Evolutionary conservation across 2,329 filamentous ascomycete genomes (phyloP).

Genomic region (Triangularia verruculosa): DNA sequence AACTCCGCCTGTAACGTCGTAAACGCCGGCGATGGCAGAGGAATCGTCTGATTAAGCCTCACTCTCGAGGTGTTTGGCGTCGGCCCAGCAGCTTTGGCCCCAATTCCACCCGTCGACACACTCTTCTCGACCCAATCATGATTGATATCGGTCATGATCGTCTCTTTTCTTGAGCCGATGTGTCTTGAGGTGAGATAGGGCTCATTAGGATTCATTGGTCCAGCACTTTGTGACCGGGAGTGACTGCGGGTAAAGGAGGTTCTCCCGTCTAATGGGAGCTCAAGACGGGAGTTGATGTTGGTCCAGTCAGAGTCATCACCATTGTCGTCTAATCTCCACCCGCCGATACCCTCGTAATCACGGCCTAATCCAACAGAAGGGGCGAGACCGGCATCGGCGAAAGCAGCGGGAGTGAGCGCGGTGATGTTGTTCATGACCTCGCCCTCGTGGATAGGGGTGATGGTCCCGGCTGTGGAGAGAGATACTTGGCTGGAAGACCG

Average conservation of each 20-base stretch:
- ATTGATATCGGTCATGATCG: not conserved
- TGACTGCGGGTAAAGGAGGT: slow-evolving; percentile 33
- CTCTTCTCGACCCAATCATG: slow-evolving; percentile 27
- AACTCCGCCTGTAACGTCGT: not conserved
- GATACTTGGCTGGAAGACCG: slow-evolving; percentile 36
- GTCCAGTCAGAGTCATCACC: slow-evolving; percentile 43
- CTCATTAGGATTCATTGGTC: slow-evolving; percentile 39
- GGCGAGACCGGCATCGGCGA: slow-evolving; percentile 25
- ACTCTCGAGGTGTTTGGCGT: not conserved
- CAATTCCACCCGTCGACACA: slow-evolving; percentile 11
- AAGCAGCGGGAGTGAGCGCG: not conserved
- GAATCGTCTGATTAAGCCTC: not conserved
- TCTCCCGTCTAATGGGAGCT: slow-evolving; percentile 44
- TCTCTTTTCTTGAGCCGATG: not conserved
- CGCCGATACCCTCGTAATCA: slow-evolving; percentile 59
- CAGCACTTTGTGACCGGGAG: slow-evolving; percentile 43
- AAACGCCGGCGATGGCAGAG: not conserved
- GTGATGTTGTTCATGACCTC: slow-evolving; percentile 26
- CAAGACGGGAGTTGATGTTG: slow-evolving; percentile 51
- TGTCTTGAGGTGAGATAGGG: slow-evolving; percentile 44
- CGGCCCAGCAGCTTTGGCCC: not conserved
- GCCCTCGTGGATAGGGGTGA: slow-evolving; percentile 34
- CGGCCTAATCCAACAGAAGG: slow-evolving; percentile 46
- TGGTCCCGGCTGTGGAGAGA: slow-evolving; percentile 33
- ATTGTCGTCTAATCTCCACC: slow-evolving; percentile 51